Conservation (phyloP, 2,329 filamentous ascomycete species). For the Pseudonectria foliicola region DNA sequence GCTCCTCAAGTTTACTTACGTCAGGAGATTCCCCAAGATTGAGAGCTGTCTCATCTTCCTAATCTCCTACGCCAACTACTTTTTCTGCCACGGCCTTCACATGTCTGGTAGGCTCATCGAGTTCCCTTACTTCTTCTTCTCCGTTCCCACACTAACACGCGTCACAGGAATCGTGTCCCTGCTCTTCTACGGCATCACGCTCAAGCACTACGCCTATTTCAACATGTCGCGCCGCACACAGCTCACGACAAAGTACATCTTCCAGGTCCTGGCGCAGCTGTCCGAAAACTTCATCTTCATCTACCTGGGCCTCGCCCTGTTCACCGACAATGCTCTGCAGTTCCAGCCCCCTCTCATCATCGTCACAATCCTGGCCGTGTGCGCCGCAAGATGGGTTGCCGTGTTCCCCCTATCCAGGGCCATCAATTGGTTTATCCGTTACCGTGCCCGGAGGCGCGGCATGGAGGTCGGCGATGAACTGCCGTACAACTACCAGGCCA, state of each 20-base stretch:
- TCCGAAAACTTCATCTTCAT: conserved; percentile 99
- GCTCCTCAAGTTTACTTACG: conserved; percentile 87
- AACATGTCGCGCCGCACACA: conserved; percentile 99
- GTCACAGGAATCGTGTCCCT: conserved; percentile 81
- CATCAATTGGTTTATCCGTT: conserved; percentile 90
- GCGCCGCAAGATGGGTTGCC: conserved; percentile 82
- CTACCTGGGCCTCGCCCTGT: conserved; percentile 88
- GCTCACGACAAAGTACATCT: conserved; percentile 95
- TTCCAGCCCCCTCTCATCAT: conserved; percentile 96
- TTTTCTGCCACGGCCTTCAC: conserved; percentile 91
- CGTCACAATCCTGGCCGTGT: conserved; percentile 85
- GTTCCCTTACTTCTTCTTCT: neutral
- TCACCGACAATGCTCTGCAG: conserved; percentile 79
- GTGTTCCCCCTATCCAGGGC: conserved; percentile 86
- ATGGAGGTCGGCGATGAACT: conserved; percentile 74
- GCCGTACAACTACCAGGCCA: conserved; percentile 93
- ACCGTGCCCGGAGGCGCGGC: conserved; percentile 70
- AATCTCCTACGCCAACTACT: conserved; percentile 94
- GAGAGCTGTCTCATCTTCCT: conserved; percentile 92
- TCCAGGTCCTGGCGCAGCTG: conserved; percentile 87
- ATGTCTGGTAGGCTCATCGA: conserved; percentile 74
- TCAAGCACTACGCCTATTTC: conserved; percentile 99
- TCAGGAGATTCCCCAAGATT: conserved; percentile 88
- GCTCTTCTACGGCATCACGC: conserved; percentile 93
- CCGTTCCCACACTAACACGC: neutral